A percentile compares a stretch with the other conserved stretches of the same genome.
Evolutionary conservation across 176 grass and related monocot genomes (phyloP).

Genomic region (Dactylis glomerata): DNA sequence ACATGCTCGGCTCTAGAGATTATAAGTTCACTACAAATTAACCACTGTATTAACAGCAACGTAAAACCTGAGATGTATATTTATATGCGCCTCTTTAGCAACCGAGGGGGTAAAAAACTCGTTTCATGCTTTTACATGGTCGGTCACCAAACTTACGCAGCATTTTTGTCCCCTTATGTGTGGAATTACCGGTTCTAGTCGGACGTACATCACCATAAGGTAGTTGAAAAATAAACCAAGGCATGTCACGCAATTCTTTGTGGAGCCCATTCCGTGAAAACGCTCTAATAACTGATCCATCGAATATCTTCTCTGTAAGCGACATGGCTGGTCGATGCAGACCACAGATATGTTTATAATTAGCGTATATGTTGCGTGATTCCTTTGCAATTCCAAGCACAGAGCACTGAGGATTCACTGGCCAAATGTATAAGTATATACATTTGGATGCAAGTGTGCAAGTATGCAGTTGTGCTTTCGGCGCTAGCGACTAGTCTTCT

Average conservation of each 20-base stretch:
- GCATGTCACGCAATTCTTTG: background rate
- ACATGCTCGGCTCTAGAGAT: too few species aligned
- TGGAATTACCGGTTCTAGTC: background rate
- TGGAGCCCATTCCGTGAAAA: background rate
- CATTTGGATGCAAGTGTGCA: background rate
- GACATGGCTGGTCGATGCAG: background rate
- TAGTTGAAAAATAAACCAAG: background rate
- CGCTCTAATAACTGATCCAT: background rate
- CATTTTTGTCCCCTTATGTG: background rate
- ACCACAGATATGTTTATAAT: background rate
- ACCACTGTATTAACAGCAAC: background rate
- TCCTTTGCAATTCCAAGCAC: background rate
- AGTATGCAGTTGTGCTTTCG: background rate
- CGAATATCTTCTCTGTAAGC: background rate
- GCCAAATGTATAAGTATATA: background rate
- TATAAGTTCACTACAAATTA: background rate
- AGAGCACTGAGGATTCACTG: background rate
- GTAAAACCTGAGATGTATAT: background rate
- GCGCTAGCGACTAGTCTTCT: background rate
- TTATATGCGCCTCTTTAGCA: background rate
- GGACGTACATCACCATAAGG: background rate
- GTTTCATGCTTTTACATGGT: background rate
- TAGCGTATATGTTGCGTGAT: background rate
- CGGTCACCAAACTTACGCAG: background rate
- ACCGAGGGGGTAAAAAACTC: background rate